phyloP scores from a whole-genome alignment of 306 rosid genomes.

The Cicer pinnatifidum region DNA sequence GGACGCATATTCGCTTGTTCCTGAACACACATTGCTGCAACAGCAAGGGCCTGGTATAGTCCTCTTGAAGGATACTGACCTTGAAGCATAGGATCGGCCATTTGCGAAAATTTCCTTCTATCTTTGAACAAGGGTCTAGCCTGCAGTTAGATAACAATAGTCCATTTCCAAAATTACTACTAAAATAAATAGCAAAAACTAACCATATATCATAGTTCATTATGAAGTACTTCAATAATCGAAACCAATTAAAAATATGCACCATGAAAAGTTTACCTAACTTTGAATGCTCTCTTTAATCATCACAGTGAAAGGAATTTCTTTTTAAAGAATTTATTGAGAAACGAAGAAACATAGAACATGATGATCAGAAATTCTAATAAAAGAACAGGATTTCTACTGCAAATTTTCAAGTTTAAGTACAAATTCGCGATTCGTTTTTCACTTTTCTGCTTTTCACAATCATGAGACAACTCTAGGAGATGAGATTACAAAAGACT shows the following conservation, averaged over 20 bases:
- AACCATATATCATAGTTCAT: slow-evolving; percentile 19
- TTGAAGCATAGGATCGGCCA: slow-evolving; percentile 91
- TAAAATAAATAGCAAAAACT: slow-evolving; percentile 2
- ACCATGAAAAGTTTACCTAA: background rate
- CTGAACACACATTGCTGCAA: slow-evolving; percentile 98
- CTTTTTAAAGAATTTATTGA: background rate
- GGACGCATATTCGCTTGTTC: slow-evolving; percentile 95
- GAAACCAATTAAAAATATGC: slow-evolving; percentile 14
- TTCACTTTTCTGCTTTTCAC: no score
- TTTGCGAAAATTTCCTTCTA: slow-evolving; percentile 71
- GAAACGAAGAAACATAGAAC: no score
- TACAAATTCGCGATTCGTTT: no score
- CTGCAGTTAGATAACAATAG: slow-evolving; percentile 54
- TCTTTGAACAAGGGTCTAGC: slow-evolving; percentile 89
- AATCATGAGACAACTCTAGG: slow-evolving; percentile 7
- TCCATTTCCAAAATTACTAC: slow-evolving; percentile 29
- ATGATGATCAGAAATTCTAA: no score
- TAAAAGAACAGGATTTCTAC: no score
- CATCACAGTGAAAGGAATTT: no score
- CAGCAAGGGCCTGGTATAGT: slow-evolving; percentile 91
- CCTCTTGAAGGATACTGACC: slow-evolving; percentile 92
- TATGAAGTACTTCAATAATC: slow-evolving; percentile 1
- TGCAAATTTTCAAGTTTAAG: no score
- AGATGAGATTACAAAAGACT: slow-evolving; percentile 11
- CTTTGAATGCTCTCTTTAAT: background rate